phyloP scores from a whole-genome alignment of 805 yeast genomes.

The Metschnikowia lochheadii region DNA sequence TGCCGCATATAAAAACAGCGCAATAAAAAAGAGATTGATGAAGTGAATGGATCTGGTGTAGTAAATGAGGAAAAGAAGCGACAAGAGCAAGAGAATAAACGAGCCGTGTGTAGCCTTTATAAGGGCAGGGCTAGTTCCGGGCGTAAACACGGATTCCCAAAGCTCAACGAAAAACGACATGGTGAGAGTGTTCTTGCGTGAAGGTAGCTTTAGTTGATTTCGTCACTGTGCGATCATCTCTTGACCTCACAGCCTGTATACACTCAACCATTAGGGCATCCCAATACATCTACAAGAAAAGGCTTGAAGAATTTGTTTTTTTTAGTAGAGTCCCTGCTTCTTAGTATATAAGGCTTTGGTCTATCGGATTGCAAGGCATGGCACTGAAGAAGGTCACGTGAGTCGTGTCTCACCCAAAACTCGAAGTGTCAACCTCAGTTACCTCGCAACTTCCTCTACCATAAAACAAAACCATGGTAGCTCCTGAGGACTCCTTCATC shows the following conservation, averaged over 20 bases:
- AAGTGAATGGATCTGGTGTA: slow-evolving; percentile 67
- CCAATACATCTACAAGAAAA: background rate
- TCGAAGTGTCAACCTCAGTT: slow-evolving; percentile 1
- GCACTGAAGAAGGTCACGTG: slow-evolving; percentile 8
- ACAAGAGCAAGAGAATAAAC: slow-evolving; percentile 57
- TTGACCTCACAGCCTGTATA: slow-evolving; percentile 1
- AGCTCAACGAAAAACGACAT: slow-evolving; percentile 57
- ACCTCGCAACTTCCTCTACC: slow-evolving; percentile 23
- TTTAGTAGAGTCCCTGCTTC: background rate
- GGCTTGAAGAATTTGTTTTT: background rate
- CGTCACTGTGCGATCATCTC: slow-evolving; percentile 2
- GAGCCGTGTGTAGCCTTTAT: slow-evolving; percentile 86
- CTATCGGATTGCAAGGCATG: background rate
- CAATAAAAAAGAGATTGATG: slow-evolving; percentile 50
- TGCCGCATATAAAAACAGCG: slow-evolving; percentile 66
- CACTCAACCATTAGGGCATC: background rate
- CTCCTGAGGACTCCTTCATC: slow-evolving; percentile 37
- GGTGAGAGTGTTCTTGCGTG: background rate
- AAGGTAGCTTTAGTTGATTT: background rate
- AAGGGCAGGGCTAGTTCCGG: slow-evolving; percentile 89
- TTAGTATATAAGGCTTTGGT: background rate
- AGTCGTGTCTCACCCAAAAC: slow-evolving; percentile 10
- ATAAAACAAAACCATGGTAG: slow-evolving; percentile 21
- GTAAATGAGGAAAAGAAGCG: slow-evolving; percentile 56
- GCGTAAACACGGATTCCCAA: slow-evolving; percentile 89